Conservation (phyloP, 2,329 filamentous ascomycete species). For the Botryotinia narcissicola region DNA sequence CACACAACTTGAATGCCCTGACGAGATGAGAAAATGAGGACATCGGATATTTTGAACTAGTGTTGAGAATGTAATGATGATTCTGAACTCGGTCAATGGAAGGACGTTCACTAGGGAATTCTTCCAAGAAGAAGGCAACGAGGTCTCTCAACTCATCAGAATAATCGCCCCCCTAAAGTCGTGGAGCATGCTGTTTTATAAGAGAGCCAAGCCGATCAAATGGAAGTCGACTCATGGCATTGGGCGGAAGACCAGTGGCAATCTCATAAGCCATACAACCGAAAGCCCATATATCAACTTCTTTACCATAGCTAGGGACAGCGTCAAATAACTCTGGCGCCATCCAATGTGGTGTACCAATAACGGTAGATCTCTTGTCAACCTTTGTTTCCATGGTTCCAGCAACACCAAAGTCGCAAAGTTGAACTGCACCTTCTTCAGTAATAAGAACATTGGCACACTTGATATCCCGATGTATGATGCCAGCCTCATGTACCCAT, state of each 20-base stretch:
- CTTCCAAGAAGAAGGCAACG: slow-evolving; percentile 69
- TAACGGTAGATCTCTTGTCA: slow-evolving; percentile 76
- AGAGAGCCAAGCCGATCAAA: slow-evolving; percentile 51
- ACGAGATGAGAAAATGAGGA: slow-evolving; percentile 63
- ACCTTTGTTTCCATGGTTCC: slow-evolving; percentile 72
- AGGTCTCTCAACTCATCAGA: slow-evolving; percentile 67
- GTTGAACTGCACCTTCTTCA: slow-evolving; percentile 72
- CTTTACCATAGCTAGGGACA: slow-evolving; percentile 63
- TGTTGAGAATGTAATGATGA: slow-evolving; percentile 67
- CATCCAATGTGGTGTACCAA: slow-evolving; percentile 86
- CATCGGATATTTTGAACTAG: slow-evolving; percentile 61
- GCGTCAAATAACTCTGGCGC: slow-evolving; percentile 72
- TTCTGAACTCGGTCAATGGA: slow-evolving; percentile 66
- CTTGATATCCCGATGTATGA: slow-evolving; percentile 71
- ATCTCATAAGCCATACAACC: slow-evolving; percentile 80
- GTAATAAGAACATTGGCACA: slow-evolving; percentile 79
- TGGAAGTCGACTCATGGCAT: slow-evolving; percentile 54
- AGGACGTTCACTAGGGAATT: slow-evolving; percentile 66
- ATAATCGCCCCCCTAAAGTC: slow-evolving; percentile 69
- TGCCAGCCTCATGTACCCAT: slow-evolving; percentile 67
- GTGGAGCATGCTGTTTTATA: slow-evolving; percentile 61
- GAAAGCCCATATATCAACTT: slow-evolving; percentile 82
- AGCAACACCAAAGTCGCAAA: slow-evolving; percentile 83
- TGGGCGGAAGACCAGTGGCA: slow-evolving; percentile 73
- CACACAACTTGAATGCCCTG: slow-evolving; percentile 72